These are phyloP conservation scores for Trichoderma asperelloides DNA, from an alignment of 495 filamentous ascomycete genomes.

Conservation along the genomic window DNA sequence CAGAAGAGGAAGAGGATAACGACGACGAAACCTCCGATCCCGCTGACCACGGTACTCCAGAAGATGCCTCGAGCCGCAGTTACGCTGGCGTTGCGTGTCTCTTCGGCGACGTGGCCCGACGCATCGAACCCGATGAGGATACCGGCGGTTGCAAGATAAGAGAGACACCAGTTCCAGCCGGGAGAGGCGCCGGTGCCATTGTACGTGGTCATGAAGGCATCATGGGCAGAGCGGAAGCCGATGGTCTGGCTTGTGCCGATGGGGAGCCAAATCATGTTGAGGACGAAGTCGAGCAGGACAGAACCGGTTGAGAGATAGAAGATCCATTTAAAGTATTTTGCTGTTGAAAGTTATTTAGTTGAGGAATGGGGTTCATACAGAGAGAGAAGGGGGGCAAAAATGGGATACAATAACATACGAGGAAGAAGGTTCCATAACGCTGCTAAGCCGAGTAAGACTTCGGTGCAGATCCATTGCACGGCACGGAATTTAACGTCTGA, in stretches of 20 bases:
- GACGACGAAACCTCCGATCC: conserved; percentile 57
- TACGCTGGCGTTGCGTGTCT: conserved; percentile 52
- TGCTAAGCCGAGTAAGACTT: background rate
- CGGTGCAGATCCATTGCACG: conserved; percentile 1
- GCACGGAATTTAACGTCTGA: background rate
- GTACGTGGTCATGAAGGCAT: conserved; percentile 50
- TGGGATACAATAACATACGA: conserved; percentile 44
- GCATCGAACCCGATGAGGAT: conserved; percentile 51
- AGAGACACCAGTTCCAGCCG: conserved; percentile 35
- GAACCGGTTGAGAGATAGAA: conserved; percentile 51
- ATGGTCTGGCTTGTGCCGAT: conserved; percentile 55
- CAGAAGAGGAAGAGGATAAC: conserved; percentile 49
- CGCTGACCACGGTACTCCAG: conserved; percentile 47
- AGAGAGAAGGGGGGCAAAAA: conserved; percentile 26
- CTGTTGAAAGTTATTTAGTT: conserved; percentile 32
- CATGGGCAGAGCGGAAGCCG: conserved; percentile 48
- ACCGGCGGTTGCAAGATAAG: conserved; percentile 48
- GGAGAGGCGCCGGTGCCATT: conserved; percentile 47
- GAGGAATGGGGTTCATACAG: background rate
- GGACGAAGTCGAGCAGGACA: conserved; percentile 51
- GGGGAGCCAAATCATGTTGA: conserved; percentile 42
- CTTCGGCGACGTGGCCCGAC: conserved; percentile 50
- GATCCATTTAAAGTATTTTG: conserved; percentile 31
- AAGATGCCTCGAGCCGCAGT: conserved; percentile 53
- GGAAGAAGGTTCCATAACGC: conserved; percentile 14